These are phyloP conservation scores for Paragyromitra xinjiangensis DNA, from an alignment of 495 filamentous ascomycete genomes.

Conservation along the genomic window DNA sequence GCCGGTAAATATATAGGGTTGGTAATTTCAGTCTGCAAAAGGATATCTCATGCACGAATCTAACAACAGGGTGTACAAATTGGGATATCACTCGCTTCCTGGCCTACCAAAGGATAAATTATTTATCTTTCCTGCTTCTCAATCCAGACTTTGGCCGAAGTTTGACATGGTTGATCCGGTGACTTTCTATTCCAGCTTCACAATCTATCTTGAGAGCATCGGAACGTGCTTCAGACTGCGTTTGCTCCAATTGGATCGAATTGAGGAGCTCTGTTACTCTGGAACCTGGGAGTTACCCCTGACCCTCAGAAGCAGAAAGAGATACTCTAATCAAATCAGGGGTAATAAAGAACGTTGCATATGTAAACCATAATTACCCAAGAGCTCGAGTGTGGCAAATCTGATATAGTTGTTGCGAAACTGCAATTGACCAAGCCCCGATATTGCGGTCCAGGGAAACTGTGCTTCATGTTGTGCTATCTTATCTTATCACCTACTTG, in stretches of 20 bases:
- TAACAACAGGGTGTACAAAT: slow-evolving; percentile 16
- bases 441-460: not conserved
- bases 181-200: slow-evolving; percentile 1
- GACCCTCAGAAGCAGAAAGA: not conserved
- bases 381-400: slow-evolving; percentile 7
- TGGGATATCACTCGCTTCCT: slow-evolving; percentile 16
- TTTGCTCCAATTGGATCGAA: slow-evolving; percentile 8
- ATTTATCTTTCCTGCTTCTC: slow-evolving; percentile 9
- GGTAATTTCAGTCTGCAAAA: slow-evolving; percentile 6
- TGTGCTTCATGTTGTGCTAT: not conserved
- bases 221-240: slow-evolving; percentile 31
- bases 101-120: slow-evolving; percentile 7
- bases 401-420: slow-evolving; percentile 5
- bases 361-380: slow-evolving; percentile 9
- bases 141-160: slow-evolving; percentile 15
- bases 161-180: slow-evolving; percentile 8
- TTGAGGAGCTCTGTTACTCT: slow-evolving; percentile 2
- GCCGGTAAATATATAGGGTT: not conserved
- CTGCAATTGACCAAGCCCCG: not conserved
- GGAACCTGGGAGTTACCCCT: slow-evolving; percentile 16
- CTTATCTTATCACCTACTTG: slow-evolving; percentile 2
- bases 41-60: slow-evolving; percentile 15
- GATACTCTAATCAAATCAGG: slow-evolving; percentile 3
- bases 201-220: slow-evolving; percentile 19
- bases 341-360: slow-evolving; percentile 11